These are phyloP conservation scores for Podaxis sp. DNA, from an alignment of 768 basidiomycete genomes.

Conservation along the genomic window DNA sequence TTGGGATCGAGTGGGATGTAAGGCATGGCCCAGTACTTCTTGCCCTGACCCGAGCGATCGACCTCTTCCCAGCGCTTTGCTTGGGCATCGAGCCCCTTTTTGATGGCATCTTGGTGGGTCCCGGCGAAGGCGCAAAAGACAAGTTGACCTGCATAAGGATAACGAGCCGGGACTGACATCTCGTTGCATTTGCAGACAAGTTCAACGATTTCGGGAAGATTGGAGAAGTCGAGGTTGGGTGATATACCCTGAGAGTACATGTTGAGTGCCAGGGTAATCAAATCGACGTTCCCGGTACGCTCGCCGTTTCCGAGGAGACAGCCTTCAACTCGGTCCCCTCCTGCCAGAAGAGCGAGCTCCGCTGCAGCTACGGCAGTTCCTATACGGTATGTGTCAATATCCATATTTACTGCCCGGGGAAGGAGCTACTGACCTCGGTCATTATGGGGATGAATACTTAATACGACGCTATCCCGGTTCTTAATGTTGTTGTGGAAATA, in stretches of 20 bases:
- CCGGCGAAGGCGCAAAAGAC: slow-evolving; percentile 99
- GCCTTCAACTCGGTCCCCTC: slow-evolving; percentile 94
- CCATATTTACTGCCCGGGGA: neutral
- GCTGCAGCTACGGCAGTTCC: slow-evolving; percentile 93
- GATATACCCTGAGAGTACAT: slow-evolving; percentile 91
- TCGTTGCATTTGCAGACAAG: slow-evolving; percentile 95
- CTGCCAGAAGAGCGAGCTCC: slow-evolving; percentile 88
- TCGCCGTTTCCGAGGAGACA: slow-evolving; percentile 98
- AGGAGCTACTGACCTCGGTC: slow-evolving; percentile 69
- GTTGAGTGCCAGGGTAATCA: slow-evolving; percentile 95
- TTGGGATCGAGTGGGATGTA: slow-evolving; percentile 96
- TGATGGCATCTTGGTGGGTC: slow-evolving; percentile 97
- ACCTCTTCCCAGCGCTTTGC: slow-evolving; percentile 47
- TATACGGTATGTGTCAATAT: slow-evolving; percentile 24
- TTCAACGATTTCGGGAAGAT: slow-evolving; percentile 87
- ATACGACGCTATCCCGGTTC: slow-evolving; percentile 84
- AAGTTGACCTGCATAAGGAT: slow-evolving; percentile 96
- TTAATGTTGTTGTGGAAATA: slow-evolving; percentile 84
- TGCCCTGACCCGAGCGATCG: slow-evolving; percentile 55
- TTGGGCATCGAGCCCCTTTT: slow-evolving; percentile 95
- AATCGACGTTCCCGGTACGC: slow-evolving; percentile 96
- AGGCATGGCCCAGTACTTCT: slow-evolving; percentile 85
- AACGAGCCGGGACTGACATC: slow-evolving; percentile 89
- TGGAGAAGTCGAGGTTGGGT: slow-evolving; percentile 88
- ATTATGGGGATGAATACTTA: slow-evolving; percentile 95